Percentiles rank a stretch among this genome's conserved stretches.
Conservation (phyloP, 192 early-diverging fungal genomes). For the Kickxella alabastrina region DNA sequence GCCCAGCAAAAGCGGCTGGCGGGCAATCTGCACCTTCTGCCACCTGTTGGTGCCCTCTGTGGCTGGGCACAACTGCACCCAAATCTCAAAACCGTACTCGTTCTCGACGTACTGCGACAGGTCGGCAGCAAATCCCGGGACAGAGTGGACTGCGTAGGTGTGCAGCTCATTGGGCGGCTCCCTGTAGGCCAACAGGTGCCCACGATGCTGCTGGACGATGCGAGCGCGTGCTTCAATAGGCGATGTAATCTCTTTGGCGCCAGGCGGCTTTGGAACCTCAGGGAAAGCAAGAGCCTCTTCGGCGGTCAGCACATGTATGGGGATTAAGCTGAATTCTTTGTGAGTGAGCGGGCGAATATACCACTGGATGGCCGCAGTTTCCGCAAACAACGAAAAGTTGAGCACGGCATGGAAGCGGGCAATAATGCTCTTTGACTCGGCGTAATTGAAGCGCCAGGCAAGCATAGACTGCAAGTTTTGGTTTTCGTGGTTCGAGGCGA, state of each 20-base stretch:
- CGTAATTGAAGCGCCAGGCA: conserved; percentile 49
- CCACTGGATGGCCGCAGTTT: conserved; percentile 30
- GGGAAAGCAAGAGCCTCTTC: conserved; percentile 28
- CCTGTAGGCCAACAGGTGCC: conserved; percentile 25
- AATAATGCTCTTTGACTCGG: conserved; percentile 18
- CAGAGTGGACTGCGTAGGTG: conserved; percentile 18
- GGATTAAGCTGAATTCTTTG: conserved; percentile 13
- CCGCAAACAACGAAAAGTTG: conserved; percentile 24
- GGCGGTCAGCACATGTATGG: conserved; percentile 11
- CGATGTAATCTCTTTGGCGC: neutral
- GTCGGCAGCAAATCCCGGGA: conserved; percentile 27
- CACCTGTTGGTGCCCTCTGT: conserved; percentile 20
- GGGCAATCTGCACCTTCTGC: conserved; percentile 52
- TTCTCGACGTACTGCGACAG: conserved; percentile 30
- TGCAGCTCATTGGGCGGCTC: conserved; percentile 14
- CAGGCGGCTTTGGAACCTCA: conserved; percentile 11
- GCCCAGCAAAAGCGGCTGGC: conserved; percentile 26
- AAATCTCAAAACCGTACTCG: conserved; percentile 49
- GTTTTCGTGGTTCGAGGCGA: conserved; percentile 8
- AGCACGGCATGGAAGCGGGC: conserved; percentile 22
- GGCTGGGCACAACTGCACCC: conserved; percentile 15
- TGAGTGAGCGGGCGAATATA: conserved; percentile 41
- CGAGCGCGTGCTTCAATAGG: too few species aligned
- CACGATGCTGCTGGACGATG: conserved; percentile 20
- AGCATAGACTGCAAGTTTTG: conserved; percentile 3